Base-by-base conservation (phyloP, 306 rosid genomes). In the Vigna hirtella region DNA sequence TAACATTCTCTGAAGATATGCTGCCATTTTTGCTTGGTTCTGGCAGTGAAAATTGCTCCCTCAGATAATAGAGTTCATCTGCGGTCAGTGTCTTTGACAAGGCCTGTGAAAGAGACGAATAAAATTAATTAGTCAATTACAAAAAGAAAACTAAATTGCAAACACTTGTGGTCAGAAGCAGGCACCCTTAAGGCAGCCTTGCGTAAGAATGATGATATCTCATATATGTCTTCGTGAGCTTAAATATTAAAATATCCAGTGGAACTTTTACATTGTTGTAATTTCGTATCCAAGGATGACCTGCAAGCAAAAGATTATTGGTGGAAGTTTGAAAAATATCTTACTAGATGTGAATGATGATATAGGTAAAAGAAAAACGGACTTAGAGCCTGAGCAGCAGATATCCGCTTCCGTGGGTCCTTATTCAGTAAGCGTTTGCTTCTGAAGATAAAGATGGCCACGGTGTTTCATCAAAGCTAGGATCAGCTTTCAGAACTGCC, bases 131-230 rank as follows among this genome's bases (percentile, higher is more conserved):
- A 64, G 30, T 24, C 55, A 40, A 64, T n/a, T 16, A 9, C 13
- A 0, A 63, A 26, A 48, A 52, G n/a, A 50, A 34, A 53, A 66
- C 45, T 64, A 48, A 55, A 70, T 52, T 9, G 48, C 42, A 51
- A 40, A 32, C 55, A 64, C 34, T 42, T 40, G 52, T 16, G 65
- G 13, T 9, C 13, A 42, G 71, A 64, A 42, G 68, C 57, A 88
- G 93, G 17, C 75, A 96, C 99, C 99, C 90, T 90, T 86, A 96
- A 87, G 72, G 99, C 99, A 87, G 98, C 96, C 89, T 93, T 96
- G 56, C 98, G 98, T 90, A 96, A 84, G 81, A 97, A 89, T 58
- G 99, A 93, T 15, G 99, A 96, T 26, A 26, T 80, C 91, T 91
- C 87, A 96, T 78, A 73, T 93, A 93, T 76, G 73, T 69, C 89